Conservation (phyloP, 345 rosid genomes). For the Camelina neglecta region DNA sequence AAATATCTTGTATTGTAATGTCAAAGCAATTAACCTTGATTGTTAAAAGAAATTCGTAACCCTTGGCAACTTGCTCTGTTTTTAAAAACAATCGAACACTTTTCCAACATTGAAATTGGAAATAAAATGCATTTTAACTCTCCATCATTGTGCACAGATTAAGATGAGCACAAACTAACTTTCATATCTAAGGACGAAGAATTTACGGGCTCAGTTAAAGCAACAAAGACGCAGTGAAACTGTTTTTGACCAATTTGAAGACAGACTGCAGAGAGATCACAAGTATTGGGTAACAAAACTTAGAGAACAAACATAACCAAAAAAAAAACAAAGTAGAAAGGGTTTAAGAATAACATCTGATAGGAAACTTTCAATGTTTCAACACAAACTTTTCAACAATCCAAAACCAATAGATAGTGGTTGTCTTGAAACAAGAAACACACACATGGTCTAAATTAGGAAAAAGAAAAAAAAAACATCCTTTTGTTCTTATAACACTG, state of each 20-base stretch:
- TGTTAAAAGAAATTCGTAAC: no score
- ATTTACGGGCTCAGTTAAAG: no score
- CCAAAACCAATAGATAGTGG: slow-evolving; percentile 42
- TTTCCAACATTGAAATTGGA: background rate
- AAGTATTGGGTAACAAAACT: background rate
- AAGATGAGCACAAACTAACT: no score
- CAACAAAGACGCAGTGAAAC: no score
- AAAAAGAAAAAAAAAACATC: slow-evolving; percentile 20
- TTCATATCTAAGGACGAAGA: no score
- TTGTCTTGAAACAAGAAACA: slow-evolving; percentile 33
- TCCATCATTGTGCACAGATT: background rate
- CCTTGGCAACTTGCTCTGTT: no score
- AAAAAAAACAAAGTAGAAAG: background rate
- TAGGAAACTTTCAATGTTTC: slow-evolving; percentile 25
- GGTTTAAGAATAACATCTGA: slow-evolving; percentile 15
- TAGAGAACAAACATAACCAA: background rate
- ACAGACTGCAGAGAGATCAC: no score
- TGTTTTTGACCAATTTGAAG: no score
- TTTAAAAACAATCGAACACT: background rate
- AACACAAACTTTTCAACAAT: slow-evolving; percentile 40
- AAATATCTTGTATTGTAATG: background rate
- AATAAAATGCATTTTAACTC: background rate
- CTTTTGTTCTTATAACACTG: slow-evolving; percentile 34
- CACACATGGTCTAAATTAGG: slow-evolving; percentile 43
- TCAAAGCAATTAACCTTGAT: no score